Evolutionary conservation across 148 eudicot species (phyloP).

Genomic region (Diospyros kaki): DNA sequence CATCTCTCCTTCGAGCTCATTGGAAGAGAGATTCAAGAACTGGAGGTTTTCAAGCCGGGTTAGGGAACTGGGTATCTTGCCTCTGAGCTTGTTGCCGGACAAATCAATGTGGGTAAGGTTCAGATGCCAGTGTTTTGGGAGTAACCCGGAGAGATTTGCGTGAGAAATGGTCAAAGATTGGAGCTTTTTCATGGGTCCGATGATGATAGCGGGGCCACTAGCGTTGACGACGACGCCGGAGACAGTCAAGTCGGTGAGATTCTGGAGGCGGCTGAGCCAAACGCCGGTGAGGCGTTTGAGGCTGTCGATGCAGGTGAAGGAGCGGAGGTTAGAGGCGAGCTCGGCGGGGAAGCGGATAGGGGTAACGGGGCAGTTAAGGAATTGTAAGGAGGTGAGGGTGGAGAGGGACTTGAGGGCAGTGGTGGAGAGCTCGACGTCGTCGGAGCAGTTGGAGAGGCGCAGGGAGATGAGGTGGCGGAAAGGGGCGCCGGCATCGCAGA

Average conservation of each 20-base stretch:
- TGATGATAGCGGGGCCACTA: conserved; percentile 49
- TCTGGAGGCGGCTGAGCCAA: conserved; percentile 32
- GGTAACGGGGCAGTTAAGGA: conserved; percentile 51
- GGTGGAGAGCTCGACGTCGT: conserved; percentile 43
- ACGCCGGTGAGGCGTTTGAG: conserved; percentile 28
- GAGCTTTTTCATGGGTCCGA: conserved; percentile 28
- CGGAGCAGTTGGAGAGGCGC: conserved; percentile 56
- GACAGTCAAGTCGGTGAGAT: conserved; percentile 45
- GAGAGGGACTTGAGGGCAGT: conserved; percentile 68
- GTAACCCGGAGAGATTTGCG: conserved; percentile 52
- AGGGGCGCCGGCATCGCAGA: conserved; percentile 57
- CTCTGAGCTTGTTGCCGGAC: conserved; percentile 52
- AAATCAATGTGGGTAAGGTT: conserved; percentile 55
- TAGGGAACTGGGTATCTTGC: conserved; percentile 48
- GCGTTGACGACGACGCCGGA: conserved; percentile 38
- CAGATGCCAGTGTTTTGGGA: conserved; percentile 63
- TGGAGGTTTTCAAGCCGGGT: conserved; percentile 42
- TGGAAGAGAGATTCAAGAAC: conserved; percentile 51
- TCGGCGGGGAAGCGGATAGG: conserved; percentile 27
- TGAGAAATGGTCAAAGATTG: conserved; percentile 37
- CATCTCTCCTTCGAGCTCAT: conserved; percentile 44
- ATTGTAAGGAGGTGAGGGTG: conserved; percentile 38
- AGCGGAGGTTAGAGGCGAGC: conserved; percentile 25
- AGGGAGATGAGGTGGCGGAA: conserved; percentile 65
- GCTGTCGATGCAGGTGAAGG: conserved; percentile 39